Conservation (phyloP, 345 rosid genomes). For the Draba incana region DNA sequence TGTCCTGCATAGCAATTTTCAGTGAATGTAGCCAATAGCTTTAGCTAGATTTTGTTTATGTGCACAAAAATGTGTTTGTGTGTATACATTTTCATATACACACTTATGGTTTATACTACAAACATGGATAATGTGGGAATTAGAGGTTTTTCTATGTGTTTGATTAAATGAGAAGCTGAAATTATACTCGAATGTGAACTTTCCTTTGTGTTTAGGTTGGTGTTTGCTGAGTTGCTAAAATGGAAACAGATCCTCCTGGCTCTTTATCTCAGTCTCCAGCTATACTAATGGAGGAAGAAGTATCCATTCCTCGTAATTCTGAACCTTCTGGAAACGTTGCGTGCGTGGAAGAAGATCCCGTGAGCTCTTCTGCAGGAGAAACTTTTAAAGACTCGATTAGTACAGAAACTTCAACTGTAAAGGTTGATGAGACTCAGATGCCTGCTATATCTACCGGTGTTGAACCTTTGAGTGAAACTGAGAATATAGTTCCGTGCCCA, state of each 20-base stretch:
- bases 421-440: constrained; percentile 28
- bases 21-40: not conserved
- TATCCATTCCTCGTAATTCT: constrained; percentile 3
- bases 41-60: constrained; percentile 11
- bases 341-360: constrained; percentile 11
- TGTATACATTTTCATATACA: constrained; percentile 1
- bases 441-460: constrained; percentile 16
- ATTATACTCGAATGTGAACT: not conserved
- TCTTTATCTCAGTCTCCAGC: constrained; percentile 47
- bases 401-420: constrained; percentile 20
- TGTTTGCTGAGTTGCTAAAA: constrained; percentile 27
- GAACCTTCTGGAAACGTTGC: constrained; percentile 10
- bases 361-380: constrained; percentile 23
- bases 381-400: constrained; percentile 17
- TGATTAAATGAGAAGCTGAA: not conserved
- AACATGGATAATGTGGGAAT: constrained; percentile 3
- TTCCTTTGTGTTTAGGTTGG: constrained; percentile 20
- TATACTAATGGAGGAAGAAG: constrained; percentile 26
- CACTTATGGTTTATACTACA: too few species aligned
- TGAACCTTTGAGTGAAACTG: constrained; percentile 33
- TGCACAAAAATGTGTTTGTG: not conserved
- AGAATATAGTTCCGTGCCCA: constrained; percentile 42
- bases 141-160: constrained; percentile 5
- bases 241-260: constrained; percentile 54
- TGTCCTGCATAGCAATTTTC: not conserved